phyloP scores from a whole-genome alignment of 768 basidiomycete species.

The Leucocoprinus birnbaumii region DNA sequence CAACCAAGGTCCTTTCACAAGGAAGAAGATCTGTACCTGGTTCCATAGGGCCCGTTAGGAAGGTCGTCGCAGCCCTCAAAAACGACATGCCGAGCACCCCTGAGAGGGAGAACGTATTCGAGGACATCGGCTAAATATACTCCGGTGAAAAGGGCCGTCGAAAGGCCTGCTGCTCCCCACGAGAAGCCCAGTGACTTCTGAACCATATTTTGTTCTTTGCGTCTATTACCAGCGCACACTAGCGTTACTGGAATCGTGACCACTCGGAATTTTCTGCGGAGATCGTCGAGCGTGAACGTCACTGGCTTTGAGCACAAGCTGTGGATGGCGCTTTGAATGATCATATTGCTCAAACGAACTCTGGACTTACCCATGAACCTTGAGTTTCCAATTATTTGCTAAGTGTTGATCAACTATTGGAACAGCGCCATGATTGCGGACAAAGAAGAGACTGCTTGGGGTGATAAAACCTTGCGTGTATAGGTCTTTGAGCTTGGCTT shows the following conservation, averaged over 20 bases:
- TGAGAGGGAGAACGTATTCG: conserved; percentile 36
- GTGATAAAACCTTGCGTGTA: conserved; percentile 54
- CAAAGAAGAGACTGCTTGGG: conserved; percentile 49
- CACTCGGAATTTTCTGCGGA: conserved; percentile 42
- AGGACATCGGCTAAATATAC: conserved; percentile 56
- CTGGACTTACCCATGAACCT: conserved; percentile 34
- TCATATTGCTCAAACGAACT: background rate
- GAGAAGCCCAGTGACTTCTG: conserved; percentile 52
- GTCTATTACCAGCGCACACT: conserved; percentile 61
- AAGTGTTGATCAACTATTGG: conserved; percentile 38
- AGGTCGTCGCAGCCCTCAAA: conserved; percentile 59
- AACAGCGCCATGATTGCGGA: conserved; percentile 63
- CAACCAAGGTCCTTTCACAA: background rate
- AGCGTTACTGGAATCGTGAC: conserved; percentile 61
- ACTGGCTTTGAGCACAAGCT: conserved; percentile 30
- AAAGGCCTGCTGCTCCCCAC: conserved; percentile 51
- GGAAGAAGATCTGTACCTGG: conserved; percentile 21
- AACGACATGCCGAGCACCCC: conserved; percentile 44
- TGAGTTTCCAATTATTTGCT: conserved; percentile 41
- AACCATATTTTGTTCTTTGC: conserved; percentile 66
- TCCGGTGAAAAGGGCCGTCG: conserved; percentile 59
- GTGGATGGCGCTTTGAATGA: background rate
- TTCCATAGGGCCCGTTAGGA: conserved; percentile 62
- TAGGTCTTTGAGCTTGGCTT: conserved; percentile 42
- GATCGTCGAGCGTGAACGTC: conserved; percentile 40